Conservation (phyloP, 208 protist genomes). For the Zelonia costaricensis region DNA sequence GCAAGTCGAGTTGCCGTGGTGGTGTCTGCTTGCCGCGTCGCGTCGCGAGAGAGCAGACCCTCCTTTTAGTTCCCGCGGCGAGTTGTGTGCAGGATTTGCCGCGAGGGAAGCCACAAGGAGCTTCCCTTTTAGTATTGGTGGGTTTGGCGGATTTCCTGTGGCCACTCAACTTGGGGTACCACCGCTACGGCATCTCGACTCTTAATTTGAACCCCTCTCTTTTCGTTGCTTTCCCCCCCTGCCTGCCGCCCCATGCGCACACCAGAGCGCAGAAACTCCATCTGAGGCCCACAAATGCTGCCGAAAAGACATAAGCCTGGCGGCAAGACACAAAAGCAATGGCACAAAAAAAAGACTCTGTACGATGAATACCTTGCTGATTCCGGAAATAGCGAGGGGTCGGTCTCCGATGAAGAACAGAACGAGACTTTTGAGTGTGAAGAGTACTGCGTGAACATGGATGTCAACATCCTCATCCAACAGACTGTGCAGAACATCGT, state of each 20-base stretch:
- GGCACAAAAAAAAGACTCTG: conserved; percentile 30
- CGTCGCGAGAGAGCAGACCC: too few species aligned
- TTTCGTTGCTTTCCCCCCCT: not conserved
- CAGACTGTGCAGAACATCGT: conserved; percentile 77
- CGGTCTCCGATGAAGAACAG: conserved; percentile 21
- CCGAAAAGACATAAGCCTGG: conserved; percentile 5
- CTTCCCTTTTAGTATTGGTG: too few species aligned
- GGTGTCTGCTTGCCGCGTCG: too few species aligned
- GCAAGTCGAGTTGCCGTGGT: too few species aligned
- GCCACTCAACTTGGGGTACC: too few species aligned
- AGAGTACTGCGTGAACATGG: conserved; percentile 67
- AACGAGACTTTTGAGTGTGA: conserved; percentile 44
- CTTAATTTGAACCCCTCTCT: not conserved
- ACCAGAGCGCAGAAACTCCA: too few species aligned
- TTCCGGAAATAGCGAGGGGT: conserved; percentile 55
- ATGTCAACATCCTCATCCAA: conserved; percentile 83
- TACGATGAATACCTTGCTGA: conserved; percentile 81
- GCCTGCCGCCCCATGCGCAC: not conserved
- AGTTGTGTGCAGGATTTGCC: too few species aligned
- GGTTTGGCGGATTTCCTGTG: too few species aligned
- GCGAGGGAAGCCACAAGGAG: too few species aligned
- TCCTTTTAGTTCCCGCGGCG: too few species aligned
- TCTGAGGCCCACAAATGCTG: too few species aligned
- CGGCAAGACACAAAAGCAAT: conserved; percentile 12
- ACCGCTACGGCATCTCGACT: too few species aligned